A percentile compares a stretch with the other conserved stretches of the same genome.
phyloP scores from a whole-genome alignment of 2,329 filamentous ascomycete species.

The Trichoderma pleuroti region DNA sequence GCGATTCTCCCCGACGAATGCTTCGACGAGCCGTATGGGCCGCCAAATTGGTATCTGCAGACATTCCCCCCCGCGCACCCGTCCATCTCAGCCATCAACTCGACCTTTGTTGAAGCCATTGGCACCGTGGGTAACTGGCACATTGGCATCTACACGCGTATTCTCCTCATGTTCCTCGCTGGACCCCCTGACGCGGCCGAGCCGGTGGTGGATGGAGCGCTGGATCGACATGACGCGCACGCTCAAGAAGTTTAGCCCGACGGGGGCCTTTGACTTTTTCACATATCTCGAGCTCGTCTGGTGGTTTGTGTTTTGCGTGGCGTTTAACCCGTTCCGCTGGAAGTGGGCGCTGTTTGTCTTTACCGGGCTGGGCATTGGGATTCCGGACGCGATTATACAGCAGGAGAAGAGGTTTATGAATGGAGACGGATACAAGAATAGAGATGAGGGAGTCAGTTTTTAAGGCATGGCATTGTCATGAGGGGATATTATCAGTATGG shows the following conservation, averaged over 20 bases:
- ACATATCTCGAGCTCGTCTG: slow-evolving; percentile 81
- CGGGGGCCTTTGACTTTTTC: slow-evolving; percentile 81
- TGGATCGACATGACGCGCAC: slow-evolving; percentile 83
- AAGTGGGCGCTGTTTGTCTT: slow-evolving; percentile 87
- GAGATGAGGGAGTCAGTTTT: slow-evolving; percentile 13
- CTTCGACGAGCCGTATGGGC: slow-evolving; percentile 69
- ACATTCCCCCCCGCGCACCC: slow-evolving; percentile 74
- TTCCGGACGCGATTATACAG: slow-evolving; percentile 65
- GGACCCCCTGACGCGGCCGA: slow-evolving; percentile 71
- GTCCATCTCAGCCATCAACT: slow-evolving; percentile 74
- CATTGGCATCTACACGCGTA: slow-evolving; percentile 83
- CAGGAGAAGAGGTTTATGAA: slow-evolving; percentile 61
- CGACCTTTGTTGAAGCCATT: slow-evolving; percentile 77
- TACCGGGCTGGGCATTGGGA: slow-evolving; percentile 63
- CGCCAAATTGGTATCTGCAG: slow-evolving; percentile 86
- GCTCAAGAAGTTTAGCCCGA: slow-evolving; percentile 67
- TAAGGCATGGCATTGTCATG: neutral
- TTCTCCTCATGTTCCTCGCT: slow-evolving; percentile 82
- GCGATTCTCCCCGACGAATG: slow-evolving; percentile 69
- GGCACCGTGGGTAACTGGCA: slow-evolving; percentile 84
- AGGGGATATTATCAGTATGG: neutral
- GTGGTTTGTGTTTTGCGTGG: slow-evolving; percentile 78
- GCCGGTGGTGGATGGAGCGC: slow-evolving; percentile 70
- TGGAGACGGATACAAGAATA: slow-evolving; percentile 38
- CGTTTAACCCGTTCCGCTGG: slow-evolving; percentile 82